Base-by-base conservation (phyloP, 2,329 filamentous ascomycete species). In the Canariomyces notabilis region DNA sequence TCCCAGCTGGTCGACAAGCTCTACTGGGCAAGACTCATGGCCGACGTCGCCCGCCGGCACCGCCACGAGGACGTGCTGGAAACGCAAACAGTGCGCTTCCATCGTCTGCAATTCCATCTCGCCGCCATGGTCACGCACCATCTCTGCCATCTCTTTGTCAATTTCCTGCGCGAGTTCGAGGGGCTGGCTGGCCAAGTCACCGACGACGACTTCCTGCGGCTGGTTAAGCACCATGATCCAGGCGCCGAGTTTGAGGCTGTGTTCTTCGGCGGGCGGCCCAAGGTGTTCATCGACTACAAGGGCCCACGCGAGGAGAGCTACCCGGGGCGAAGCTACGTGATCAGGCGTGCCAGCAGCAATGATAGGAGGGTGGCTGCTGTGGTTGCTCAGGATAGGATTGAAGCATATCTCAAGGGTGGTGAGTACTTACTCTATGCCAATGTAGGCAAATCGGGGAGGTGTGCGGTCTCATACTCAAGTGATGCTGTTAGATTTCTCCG, bases 321-420 rank as follows among this genome's bases (percentile, higher is more conserved):
- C 12, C 15, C 35, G 1, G 54, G 52, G 4, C 33, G 42, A 34
- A 55, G 54, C 29, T 56, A 49, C 26, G 44, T 56, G 5, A 50
- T 54, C 26, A 49, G 46, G 33, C 38, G 54, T 1, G 51, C n/a
- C n/a, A n/a, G 50, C 0, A 16, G 11, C 4, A 42, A 49, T 3
- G 47, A 46, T 3, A 29, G 48, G 14, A 45, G 54, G 21, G 46
- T 54, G 44, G 54, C 51, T 12, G 48, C 46, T 5, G 39, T 31
- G 6, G 46, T 56, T 20, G 42, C 43, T 8, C 39, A 33, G 38
- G 44, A 53, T 20, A 54, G 44, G 44, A 50, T 54, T 23, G 54
- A 56, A 36, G 50, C 47, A 6, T 56, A 54, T 48, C 47, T 56
- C 14, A 32, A 42, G 35, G 54, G 54, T 29, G 52, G 54, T 54